These are phyloP conservation scores for Saccharomycopsis synnaedendra DNA, from an alignment of 805 yeast species.

Conservation along the genomic window DNA sequence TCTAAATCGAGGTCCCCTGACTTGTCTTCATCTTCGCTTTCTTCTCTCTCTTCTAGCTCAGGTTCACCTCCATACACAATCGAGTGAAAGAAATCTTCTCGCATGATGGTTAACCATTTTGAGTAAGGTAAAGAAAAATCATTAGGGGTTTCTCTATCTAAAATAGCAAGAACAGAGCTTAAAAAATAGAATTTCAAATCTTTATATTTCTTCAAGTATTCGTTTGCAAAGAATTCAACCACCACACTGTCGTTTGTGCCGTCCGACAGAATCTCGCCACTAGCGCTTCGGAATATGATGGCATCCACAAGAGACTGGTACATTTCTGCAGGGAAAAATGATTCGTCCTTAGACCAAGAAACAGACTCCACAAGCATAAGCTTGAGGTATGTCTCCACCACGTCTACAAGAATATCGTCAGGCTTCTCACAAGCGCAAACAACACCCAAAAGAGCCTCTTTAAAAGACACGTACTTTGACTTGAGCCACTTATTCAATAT, in stretches of 20 bases:
- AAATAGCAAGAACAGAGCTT: slow-evolving; percentile 24
- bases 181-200: slow-evolving; percentile 71
- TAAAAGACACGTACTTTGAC: slow-evolving; percentile 44
- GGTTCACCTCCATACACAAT: background rate
- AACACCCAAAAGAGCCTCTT: slow-evolving; percentile 30
- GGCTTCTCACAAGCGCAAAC: slow-evolving; percentile 27
- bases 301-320: slow-evolving; percentile 32
- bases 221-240: slow-evolving; percentile 43
- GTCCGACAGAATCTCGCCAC: slow-evolving; percentile 32
- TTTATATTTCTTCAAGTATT: slow-evolving; percentile 46
- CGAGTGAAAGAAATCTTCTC: slow-evolving; percentile 22
- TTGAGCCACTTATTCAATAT: slow-evolving; percentile 53
- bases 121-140: slow-evolving; percentile 19
- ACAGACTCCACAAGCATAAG: slow-evolving; percentile 45
- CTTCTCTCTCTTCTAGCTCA: background rate
- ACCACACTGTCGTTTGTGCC: slow-evolving; percentile 37
- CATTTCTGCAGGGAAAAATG: slow-evolving; percentile 50
- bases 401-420: slow-evolving; percentile 40
- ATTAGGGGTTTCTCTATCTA: slow-evolving; percentile 18
- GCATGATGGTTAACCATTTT: slow-evolving; percentile 29
- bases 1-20: slow-evolving; percentile 7
- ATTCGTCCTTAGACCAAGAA: slow-evolving; percentile 38
- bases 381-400: slow-evolving; percentile 43
- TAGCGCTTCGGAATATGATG: slow-evolving; percentile 24
- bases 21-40: slow-evolving; percentile 11